These are phyloP conservation scores for Leccinum barrowsii DNA, from an alignment of 768 basidiomycete species.

Conservation along the genomic window DNA sequence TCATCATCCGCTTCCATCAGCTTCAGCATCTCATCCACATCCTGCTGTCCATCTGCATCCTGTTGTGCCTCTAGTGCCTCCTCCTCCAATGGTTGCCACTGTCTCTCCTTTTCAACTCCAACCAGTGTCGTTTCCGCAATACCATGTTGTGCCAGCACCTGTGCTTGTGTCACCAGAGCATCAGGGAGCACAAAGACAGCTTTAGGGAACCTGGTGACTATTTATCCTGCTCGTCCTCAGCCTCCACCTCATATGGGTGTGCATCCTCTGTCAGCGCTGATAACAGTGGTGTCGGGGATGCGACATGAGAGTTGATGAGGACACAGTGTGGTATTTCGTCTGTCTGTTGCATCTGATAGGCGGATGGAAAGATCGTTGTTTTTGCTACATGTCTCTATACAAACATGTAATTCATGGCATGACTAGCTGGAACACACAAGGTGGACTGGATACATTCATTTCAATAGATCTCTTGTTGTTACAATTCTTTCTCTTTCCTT, in stretches of 20 bases:
- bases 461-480: too few species aligned
- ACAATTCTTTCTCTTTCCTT: too few species aligned
- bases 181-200: neutral
- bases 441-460: too few species aligned
- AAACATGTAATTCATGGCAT: too few species aligned
- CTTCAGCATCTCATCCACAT: slow-evolving; percentile 1
- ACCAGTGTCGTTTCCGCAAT: slow-evolving; percentile 19
- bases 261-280: neutral
- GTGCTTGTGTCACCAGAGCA: neutral
- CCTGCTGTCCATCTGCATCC: slow-evolving; percentile 2
- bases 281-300: too few species aligned
- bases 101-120: slow-evolving; percentile 15
- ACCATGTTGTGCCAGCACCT: slow-evolving; percentile 1
- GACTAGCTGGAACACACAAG: too few species aligned
- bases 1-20: too few species aligned
- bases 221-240: neutral
- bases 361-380: too few species aligned
- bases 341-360: fast-evolving
- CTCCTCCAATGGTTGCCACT: slow-evolving; percentile 13
- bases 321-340: too few species aligned
- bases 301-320: too few species aligned
- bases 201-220: neutral
- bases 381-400: too few species aligned
- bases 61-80: neutral
- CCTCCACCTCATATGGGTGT: neutral